Percentiles rank a stretch among this genome's conserved stretches.
phyloP scores from a whole-genome alignment of 257 asterid species.

The Anisodus tanguticus region DNA sequence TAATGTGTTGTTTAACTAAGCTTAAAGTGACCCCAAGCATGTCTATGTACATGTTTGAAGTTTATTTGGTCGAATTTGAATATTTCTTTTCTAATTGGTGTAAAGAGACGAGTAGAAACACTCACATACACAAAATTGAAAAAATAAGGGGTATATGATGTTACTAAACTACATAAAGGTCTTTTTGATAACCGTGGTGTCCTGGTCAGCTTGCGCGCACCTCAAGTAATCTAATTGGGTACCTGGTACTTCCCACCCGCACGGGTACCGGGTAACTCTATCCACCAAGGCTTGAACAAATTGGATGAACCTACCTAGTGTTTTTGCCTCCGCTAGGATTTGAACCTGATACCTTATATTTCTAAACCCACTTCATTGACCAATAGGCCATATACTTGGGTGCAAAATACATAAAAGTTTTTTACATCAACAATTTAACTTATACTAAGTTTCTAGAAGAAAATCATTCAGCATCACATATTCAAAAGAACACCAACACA shows the following conservation, averaged over 20 bases:
- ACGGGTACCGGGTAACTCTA: no score
- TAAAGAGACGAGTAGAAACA: background rate
- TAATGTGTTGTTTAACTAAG: background rate
- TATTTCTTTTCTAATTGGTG: background rate
- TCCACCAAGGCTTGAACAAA: no score
- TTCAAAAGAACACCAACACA: background rate
- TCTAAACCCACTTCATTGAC: no score
- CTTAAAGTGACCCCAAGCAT: background rate
- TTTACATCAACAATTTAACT: background rate
- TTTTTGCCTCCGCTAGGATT: no score
- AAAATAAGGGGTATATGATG: background rate
- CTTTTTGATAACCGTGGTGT: no score
- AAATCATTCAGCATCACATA: background rate
- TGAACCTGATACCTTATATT: no score
- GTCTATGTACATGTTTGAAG: background rate
- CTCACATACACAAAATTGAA: background rate
- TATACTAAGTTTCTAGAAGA: background rate
- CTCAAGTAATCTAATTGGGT: no score
- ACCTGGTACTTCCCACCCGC: no score
- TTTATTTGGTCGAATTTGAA: background rate
- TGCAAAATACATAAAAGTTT: background rate
- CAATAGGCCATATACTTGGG: no score
- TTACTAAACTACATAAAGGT: background rate
- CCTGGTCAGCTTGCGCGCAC: no score
- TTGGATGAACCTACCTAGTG: no score